Conservation (phyloP, 192 early-diverging fungal species). For the Linderina pennispora region DNA sequence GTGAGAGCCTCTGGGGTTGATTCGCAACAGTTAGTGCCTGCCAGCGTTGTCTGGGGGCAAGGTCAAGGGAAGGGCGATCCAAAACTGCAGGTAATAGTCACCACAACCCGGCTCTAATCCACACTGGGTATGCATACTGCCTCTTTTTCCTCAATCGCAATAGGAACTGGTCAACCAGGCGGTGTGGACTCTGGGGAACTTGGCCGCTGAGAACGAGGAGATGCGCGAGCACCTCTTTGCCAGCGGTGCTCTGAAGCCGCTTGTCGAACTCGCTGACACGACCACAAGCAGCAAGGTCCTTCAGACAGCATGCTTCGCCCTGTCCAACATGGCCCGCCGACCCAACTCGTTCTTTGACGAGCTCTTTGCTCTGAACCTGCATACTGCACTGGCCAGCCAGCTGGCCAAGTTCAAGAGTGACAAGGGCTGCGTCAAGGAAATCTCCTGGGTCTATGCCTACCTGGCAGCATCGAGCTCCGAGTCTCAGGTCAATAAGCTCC, state of each 20-base stretch:
- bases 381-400: conserved; percentile 46
- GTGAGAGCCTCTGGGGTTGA: too few species aligned
- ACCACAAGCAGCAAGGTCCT: conserved; percentile 46
- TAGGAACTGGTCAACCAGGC: conserved; percentile 78
- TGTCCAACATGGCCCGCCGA: conserved; percentile 64
- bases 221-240: conserved; percentile 70
- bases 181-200: conserved; percentile 90
- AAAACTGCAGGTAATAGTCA: too few species aligned
- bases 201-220: conserved; percentile 78
- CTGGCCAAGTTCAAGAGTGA: conserved; percentile 28
- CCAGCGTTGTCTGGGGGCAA: too few species aligned
- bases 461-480: conserved; percentile 49
- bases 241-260: conserved; percentile 66
- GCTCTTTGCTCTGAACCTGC: conserved; percentile 47
- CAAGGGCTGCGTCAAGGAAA: conserved; percentile 52
- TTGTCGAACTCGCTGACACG: conserved; percentile 66
- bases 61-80: too few species aligned
- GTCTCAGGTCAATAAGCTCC: conserved; percentile 41
- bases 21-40: too few species aligned
- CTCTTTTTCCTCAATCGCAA: too few species aligned
- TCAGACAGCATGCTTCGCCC: conserved; percentile 67
- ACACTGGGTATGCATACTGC: too few species aligned
- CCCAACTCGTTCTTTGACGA: conserved; percentile 50
- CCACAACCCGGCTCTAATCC: too few species aligned
- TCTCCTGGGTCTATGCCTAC: conserved; percentile 62